A percentile compares a stretch with the other conserved stretches of the same genome.
Conservation (phyloP, 257 asterid species). For the Solanum phureja region DNA sequence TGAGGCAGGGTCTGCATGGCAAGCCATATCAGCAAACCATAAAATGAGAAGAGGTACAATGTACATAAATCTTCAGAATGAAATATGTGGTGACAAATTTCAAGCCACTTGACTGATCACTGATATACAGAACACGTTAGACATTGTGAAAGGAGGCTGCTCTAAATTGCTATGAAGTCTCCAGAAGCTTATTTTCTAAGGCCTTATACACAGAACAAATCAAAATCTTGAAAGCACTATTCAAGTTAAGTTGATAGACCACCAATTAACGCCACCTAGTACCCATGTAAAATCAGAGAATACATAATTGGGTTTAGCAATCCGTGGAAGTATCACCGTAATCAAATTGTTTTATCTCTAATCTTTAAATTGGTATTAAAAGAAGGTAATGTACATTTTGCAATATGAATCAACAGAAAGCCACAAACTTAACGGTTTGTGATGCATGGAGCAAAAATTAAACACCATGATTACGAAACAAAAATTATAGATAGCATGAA, state of each 20-base stretch:
- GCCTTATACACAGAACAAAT: neutral
- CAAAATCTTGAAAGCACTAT: neutral
- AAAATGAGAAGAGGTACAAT: neutral
- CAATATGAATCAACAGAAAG: neutral
- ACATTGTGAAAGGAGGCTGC: neutral
- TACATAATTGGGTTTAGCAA: neutral
- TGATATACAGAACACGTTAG: neutral
- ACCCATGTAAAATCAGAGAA: neutral
- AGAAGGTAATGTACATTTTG: neutral
- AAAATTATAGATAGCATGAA: neutral
- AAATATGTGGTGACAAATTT: neutral
- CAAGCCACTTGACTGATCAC: neutral
- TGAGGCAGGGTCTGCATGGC: constrained; percentile 12
- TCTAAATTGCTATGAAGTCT: neutral
- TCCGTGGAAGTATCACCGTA: neutral
- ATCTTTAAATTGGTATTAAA: neutral
- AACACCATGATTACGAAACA: neutral
- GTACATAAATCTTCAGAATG: neutral
- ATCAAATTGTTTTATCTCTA: neutral
- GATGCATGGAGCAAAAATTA: neutral
- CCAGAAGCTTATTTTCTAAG: neutral
- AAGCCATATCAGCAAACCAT: neutral
- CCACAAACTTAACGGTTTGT: neutral
- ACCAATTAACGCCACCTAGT: neutral
- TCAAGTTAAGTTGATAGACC: neutral